These are phyloP conservation scores for Beauveria rudraprayagi DNA, from an alignment of 2,329 filamentous ascomycete genomes.

Conservation along the genomic window DNA sequence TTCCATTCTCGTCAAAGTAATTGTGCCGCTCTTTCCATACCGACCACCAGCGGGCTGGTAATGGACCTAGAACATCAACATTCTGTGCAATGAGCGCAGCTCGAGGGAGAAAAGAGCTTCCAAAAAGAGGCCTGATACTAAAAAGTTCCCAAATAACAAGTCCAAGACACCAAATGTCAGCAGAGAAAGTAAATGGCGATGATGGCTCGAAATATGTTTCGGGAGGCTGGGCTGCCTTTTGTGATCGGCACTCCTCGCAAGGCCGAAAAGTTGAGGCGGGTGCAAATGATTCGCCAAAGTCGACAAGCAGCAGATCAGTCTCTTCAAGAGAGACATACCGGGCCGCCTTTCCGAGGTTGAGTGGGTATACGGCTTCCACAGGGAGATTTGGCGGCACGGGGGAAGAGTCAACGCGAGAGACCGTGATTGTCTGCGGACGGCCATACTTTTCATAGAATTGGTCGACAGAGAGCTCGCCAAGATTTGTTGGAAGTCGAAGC, in stretches of 20 bases:
- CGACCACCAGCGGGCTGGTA: slow-evolving; percentile 12
- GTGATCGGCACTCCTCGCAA: slow-evolving; percentile 17
- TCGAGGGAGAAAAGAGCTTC: slow-evolving; percentile 12
- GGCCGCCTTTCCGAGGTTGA: slow-evolving; percentile 21
- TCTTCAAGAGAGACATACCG: slow-evolving; percentile 22
- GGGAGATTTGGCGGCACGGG: slow-evolving; percentile 22
- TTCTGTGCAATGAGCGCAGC: slow-evolving; percentile 18
- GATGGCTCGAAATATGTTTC: slow-evolving; percentile 8
- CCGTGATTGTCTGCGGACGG: slow-evolving; percentile 19
- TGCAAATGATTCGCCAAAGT: slow-evolving; percentile 28
- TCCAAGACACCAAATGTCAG: slow-evolving; percentile 18
- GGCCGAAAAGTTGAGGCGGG: slow-evolving; percentile 16
- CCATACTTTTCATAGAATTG: slow-evolving; percentile 25
- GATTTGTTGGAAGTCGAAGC: slow-evolving; percentile 7
- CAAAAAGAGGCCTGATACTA: slow-evolving; percentile 17
- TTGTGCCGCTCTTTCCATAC: slow-evolving; percentile 5
- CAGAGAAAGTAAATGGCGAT: slow-evolving; percentile 7
- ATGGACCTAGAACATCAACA: slow-evolving; percentile 16
- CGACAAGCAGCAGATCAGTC: slow-evolving; percentile 21
- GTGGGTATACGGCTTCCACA: slow-evolving; percentile 16
- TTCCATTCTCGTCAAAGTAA: background rate
- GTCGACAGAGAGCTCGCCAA: slow-evolving; percentile 21
- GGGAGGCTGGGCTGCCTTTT: slow-evolving; percentile 12
- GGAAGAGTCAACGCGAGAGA: slow-evolving; percentile 18
- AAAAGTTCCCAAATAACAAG: slow-evolving; percentile 19